A percentile compares a stretch with the other conserved stretches of the same genome.
Conservation (phyloP, 305 asterid genomes). For the Stenogyne calaminthoides region DNA sequence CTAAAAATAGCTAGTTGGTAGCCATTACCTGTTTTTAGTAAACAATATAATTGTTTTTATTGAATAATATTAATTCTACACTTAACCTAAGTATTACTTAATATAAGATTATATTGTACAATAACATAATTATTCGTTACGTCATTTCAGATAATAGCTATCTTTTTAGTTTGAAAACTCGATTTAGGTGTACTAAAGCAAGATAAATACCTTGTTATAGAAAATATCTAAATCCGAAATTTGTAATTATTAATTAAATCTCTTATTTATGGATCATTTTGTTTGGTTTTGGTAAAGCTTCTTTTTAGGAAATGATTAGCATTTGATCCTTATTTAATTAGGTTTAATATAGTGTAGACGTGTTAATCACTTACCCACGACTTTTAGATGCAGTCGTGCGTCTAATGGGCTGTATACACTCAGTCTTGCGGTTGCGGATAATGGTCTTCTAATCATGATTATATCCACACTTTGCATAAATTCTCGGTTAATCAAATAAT, state of each 20-base stretch:
- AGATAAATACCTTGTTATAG: not conserved
- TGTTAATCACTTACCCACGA: slow-evolving; percentile 23
- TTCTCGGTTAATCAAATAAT: not conserved
- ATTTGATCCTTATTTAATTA: not conserved
- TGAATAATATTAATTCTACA: too few species aligned
- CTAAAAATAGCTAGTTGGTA: too few species aligned
- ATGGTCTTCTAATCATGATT: slow-evolving; percentile 1
- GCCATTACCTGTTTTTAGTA: too few species aligned
- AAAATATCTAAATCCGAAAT: not conserved
- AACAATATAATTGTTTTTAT: too few species aligned
- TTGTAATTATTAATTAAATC: not conserved
- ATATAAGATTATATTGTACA: not conserved
- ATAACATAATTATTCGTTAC: too few species aligned
- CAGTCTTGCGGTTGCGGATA: not conserved
- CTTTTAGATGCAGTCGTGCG: slow-evolving; percentile 3
- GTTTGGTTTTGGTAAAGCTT: not conserved
- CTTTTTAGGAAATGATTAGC: not conserved
- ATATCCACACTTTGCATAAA: not conserved
- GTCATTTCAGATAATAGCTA: too few species aligned
- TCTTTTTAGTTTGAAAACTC: too few species aligned
- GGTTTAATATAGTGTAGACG: slow-evolving; percentile 9
- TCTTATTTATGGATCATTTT: not conserved
- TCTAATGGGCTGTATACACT: not conserved
- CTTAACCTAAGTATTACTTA: too few species aligned
- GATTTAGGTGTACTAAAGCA: not conserved